Evolutionary conservation across 176 grass and related monocot species (phyloP).

Genomic region (Leersia perrieri): DNA sequence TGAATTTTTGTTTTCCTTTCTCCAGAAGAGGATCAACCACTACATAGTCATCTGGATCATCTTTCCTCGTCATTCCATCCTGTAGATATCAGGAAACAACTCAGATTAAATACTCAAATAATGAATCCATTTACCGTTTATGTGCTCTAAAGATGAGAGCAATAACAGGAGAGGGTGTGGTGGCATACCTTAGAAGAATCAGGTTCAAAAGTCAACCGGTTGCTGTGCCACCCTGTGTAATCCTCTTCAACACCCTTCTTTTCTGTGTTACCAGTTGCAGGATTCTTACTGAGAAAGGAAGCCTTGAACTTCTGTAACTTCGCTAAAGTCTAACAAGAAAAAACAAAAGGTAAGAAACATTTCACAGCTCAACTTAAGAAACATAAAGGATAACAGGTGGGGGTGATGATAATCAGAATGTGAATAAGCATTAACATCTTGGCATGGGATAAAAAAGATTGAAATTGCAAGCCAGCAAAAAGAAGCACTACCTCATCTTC

Average conservation of each 20-base stretch:
- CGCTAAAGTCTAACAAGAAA: constrained; percentile 62
- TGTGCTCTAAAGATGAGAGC: not conserved
- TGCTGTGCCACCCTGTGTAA: constrained; percentile 67
- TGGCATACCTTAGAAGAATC: constrained; percentile 62
- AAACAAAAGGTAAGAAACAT: constrained; percentile 17
- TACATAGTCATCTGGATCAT: constrained; percentile 91
- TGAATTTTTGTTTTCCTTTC: constrained; percentile 97
- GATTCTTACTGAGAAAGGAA: constrained; percentile 50
- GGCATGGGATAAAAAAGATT: constrained; percentile 2
- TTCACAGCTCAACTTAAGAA: constrained; percentile 6
- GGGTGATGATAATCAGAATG: not conserved
- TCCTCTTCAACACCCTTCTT: constrained; percentile 41
- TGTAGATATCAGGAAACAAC: constrained; percentile 30
- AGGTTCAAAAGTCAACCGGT: constrained; percentile 53
- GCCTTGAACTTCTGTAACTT: constrained; percentile 81
- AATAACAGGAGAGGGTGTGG: not conserved
- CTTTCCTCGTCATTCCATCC: constrained; percentile 80
- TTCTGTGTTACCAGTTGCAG: constrained; percentile 30
- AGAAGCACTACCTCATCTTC: constrained; percentile 64
- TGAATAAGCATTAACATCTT: constrained; percentile 30
- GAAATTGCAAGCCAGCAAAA: not conserved
- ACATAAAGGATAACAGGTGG: not conserved
- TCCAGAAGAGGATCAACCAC: constrained; percentile 93
- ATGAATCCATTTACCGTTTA: constrained; percentile 5
- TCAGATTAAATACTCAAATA: not conserved